These are phyloP conservation scores for Balamuthia mandrillaris DNA, from an alignment of 208 protist genomes.

Conservation along the genomic window DNA sequence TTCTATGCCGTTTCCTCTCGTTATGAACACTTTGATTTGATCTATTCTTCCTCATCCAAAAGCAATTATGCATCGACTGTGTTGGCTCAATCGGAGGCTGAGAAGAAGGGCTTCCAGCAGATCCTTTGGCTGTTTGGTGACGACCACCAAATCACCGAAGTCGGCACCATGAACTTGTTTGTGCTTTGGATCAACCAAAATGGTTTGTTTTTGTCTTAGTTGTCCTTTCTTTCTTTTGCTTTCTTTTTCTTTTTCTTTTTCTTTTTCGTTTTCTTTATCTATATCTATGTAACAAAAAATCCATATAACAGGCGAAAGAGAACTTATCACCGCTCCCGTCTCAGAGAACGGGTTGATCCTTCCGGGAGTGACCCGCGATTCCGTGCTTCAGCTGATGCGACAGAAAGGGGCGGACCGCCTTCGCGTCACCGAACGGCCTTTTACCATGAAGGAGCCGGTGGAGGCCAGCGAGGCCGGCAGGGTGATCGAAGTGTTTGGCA, in stretches of 20 bases:
- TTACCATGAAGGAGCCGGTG: slow-evolving; percentile 81
- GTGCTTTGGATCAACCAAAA: slow-evolving; percentile 84
- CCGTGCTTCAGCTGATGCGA: slow-evolving; percentile 82
- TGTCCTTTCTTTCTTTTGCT: too few species aligned
- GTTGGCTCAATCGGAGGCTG: slow-evolving; percentile 76
- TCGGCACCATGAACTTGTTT: slow-evolving; percentile 96
- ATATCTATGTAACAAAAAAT: too few species aligned
- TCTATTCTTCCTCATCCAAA: too few species aligned
- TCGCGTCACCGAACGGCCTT: neutral
- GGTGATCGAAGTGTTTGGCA: slow-evolving; percentile 91
- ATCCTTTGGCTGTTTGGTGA: slow-evolving; percentile 97
- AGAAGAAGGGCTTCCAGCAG: slow-evolving; percentile 88
- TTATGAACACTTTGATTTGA: too few species aligned
- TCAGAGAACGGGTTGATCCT: slow-evolving; percentile 84
- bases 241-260: too few species aligned
- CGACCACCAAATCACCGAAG: too few species aligned
- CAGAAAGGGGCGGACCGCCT: neutral
- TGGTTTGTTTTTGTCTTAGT: slow-evolving; percentile 31
- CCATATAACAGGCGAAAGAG: slow-evolving; percentile 74
- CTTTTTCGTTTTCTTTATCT: too few species aligned
- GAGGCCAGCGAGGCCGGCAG: slow-evolving; percentile 77
- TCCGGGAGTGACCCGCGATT: slow-evolving; percentile 93
- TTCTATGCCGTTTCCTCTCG: too few species aligned
- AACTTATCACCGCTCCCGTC: slow-evolving; percentile 90
- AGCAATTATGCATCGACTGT: slow-evolving; percentile 74